Evolutionary conservation across 768 basidiomycete genomes (phyloP).

Genomic region (Favolaschia claudopus): DNA sequence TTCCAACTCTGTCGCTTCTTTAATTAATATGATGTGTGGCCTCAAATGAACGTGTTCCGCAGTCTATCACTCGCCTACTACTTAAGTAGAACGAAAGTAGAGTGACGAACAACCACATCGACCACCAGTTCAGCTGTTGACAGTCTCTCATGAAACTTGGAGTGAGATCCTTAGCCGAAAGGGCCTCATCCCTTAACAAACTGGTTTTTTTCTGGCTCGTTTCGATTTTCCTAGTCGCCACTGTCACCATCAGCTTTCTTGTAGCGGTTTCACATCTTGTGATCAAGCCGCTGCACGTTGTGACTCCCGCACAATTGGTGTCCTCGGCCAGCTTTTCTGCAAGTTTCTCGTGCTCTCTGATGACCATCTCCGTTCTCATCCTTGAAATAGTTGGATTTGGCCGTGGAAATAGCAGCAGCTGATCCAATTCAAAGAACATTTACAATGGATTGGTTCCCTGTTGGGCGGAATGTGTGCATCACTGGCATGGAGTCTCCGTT

Average conservation of each 20-base stretch:
- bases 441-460: conserved; percentile 16
- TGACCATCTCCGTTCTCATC: not conserved
- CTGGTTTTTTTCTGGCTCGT: not conserved
- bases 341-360: not conserved
- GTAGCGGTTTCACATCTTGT: not conserved
- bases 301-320: not conserved
- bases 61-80: too few relatives aligned
- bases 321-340: not conserved
- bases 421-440: conserved; percentile 11
- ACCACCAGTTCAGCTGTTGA: too few relatives aligned
- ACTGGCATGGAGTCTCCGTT: not conserved
- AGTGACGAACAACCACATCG: too few relatives aligned
- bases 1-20: too few relatives aligned
- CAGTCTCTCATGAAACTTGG: not conserved
- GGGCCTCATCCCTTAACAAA: too few relatives aligned
- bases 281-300: not conserved
- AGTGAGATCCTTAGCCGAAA: not conserved
- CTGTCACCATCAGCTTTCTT: not conserved
- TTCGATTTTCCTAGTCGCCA: not conserved
- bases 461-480: not conserved
- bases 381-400: conserved; percentile 8
- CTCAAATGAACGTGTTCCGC: too few relatives aligned
- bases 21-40: too few relatives aligned
- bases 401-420: conserved; percentile 9
- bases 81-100: too few relatives aligned